Evolutionary conservation across 345 rosid genomes (phyloP), one percentile per base, ranked within the genome.

Genomic region (Physaria fendleri): DNA sequence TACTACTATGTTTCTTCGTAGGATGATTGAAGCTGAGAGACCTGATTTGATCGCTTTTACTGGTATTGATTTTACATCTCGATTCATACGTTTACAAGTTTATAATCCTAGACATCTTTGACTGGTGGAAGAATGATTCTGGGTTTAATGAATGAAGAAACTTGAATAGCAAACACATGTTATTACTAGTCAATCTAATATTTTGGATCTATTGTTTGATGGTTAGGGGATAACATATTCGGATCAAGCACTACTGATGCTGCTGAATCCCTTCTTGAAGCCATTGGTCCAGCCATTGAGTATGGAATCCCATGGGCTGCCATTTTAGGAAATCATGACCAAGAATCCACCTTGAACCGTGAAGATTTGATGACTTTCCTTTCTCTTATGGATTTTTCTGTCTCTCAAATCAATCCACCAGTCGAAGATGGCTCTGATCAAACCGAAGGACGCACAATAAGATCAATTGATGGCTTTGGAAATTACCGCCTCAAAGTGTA

Each of bases 291-390:
- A 1, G 90, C 85, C 23, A 75, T 78, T 68, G 84, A 82, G 35
- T 78, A 83, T 48, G 68, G 81, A 64, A 59, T 91, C 72, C 98
- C 98, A 17, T 91, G 98, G 96, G 95, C 98, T 2, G 93, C 95
- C 27, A 54, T 91, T 66, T 74, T 91, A 35, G 98, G 98, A 64
- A 91, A 91, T 10, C 98, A 91, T 75, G 98, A 91, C 71, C 98
- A 88, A 40, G 90, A 88, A 56, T 91, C 98, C 28, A 77, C 98
- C 7, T 71, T 91, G 93, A 76, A 64, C 69, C 87, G 93, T 11
- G 73, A 76, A 78, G 95, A 88, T 11, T 40, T 91, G 76, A 91
- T 88, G 92, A 70, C 76, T 61, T 80, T 91, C 70, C 79, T 88
- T 32, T 88, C 96, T 33, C 85, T 84, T 18, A 76, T 91, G 96